Percentiles rank a stretch among this genome's conserved stretches.
Evolutionary conservation across 495 filamentous ascomycete species (phyloP).

Genomic region (Physcia stellaris): DNA sequence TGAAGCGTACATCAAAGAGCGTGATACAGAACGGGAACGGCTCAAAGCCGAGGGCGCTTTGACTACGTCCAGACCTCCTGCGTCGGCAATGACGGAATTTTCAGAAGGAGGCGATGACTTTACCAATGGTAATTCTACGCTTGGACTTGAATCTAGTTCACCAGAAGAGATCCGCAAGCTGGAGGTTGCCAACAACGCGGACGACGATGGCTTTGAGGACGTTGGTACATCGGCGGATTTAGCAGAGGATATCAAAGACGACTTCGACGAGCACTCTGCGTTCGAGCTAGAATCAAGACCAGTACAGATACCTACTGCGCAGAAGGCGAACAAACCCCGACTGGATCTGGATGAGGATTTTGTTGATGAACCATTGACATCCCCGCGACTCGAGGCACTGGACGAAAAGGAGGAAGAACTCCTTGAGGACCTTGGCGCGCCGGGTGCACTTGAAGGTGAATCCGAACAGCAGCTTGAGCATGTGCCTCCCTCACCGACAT

Average conservation of each 20-base stretch:
- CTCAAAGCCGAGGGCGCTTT: constrained; percentile 55
- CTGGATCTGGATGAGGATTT: constrained; percentile 51
- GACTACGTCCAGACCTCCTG: constrained; percentile 24
- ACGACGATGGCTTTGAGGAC: constrained; percentile 93
- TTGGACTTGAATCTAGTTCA: constrained; percentile 21
- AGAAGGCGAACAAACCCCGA: constrained; percentile 9
- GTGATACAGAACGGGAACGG: constrained; percentile 70
- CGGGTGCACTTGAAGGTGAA: constrained; percentile 3
- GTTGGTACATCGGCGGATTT: constrained; percentile 58
- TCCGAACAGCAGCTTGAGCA: too few relatives aligned
- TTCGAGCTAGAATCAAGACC: constrained; percentile 14
- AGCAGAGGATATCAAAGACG: constrained; percentile 45
- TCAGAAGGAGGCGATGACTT: constrained; percentile 31
- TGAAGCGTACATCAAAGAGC: constrained; percentile 67
- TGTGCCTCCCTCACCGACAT: constrained; percentile 35
- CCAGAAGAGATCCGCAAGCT: constrained; percentile 38
- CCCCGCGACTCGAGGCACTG: constrained; percentile 35
- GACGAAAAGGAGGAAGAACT: constrained; percentile 18
- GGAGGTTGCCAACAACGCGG: constrained; percentile 63
- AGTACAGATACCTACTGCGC: constrained; percentile 4
- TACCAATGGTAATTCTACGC: constrained; percentile 18
- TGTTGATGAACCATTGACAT: constrained; percentile 55
- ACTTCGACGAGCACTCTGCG: constrained; percentile 23
- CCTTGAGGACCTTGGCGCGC: constrained; percentile 10
- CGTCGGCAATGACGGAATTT: constrained; percentile 28